Base-by-base conservation (phyloP, 306 rosid genomes). In the Citrullus mucosospermus region DNA sequence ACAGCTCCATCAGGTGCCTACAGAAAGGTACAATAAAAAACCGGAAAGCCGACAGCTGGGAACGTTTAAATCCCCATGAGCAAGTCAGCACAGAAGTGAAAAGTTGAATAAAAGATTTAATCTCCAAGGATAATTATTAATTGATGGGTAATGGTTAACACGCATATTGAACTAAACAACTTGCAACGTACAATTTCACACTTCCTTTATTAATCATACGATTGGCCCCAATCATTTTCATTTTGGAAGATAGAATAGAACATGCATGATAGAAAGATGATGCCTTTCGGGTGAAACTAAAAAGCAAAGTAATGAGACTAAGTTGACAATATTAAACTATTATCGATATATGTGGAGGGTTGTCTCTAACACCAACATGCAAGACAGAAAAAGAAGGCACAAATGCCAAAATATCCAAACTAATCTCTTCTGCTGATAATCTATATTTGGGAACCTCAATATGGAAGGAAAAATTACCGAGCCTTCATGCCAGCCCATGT, bases 401-500 rank as follows among this genome's bases (percentile, higher is more conserved):
- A 32, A 22, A 60, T 8, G 66, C 15, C 6, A 30, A 60, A 61
- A 58, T 18, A 58, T 58, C 63, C 32, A 58, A 61, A 6, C 39
- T 3, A 6, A 63, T 16, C 8, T 44, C 14, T 14, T 16, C 38
- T 32, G 12, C 34, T 1, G 43, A 63, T 63, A 32, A 63, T 63
- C 38, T 63, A 5, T 63, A 36, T 32, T 63, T 34, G 70, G 70
- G 39, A 63, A 65, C 12, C 71, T 36, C 46, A 30, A 15, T 66
- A 38, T 9, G 22, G 30, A 69, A 69, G 75, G 22, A 69, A 44
- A 63, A 80, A 85, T 82, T 95, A 95, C 98, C 98, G 84, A 89
- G 90, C 98, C 98, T 88, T 95, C 97, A 17, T 95, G 98, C 98
- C 98, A 95, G 77, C 98, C 98, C 98, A 95, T 95, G 92, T 79